Percentiles rank a stretch among this genome's conserved stretches.
phyloP scores from a whole-genome alignment of 768 basidiomycete species.

The Kwoniella botswanensis region DNA sequence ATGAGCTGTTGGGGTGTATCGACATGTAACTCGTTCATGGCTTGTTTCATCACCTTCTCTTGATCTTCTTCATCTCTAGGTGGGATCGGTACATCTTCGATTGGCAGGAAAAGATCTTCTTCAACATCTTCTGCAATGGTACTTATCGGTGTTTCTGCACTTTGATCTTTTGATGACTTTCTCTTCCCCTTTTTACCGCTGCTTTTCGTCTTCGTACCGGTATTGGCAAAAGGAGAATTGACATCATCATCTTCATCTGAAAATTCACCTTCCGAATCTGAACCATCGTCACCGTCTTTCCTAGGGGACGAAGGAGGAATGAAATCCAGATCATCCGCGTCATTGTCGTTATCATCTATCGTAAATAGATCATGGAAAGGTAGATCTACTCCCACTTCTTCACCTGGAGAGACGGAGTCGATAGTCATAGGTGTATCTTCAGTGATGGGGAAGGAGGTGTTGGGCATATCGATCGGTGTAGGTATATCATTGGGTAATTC shows the following conservation, averaged over 20 bases:
- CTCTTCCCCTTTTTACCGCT: slow-evolving; percentile 8
- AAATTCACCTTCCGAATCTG: slow-evolving; percentile 19
- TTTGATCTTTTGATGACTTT: neutral
- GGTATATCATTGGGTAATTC: slow-evolving; percentile 18
- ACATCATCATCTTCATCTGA: slow-evolving; percentile 24
- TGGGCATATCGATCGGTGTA: neutral
- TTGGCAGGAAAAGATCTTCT: slow-evolving; percentile 40
- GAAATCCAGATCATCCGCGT: slow-evolving; percentile 32
- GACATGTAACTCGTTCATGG: slow-evolving; percentile 37
- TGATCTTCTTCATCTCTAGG: slow-evolving; percentile 24
- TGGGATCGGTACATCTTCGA: slow-evolving; percentile 39
- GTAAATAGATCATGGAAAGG: slow-evolving; percentile 26
- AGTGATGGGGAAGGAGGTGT: neutral
- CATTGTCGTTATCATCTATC: slow-evolving; percentile 31
- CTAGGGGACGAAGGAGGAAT: slow-evolving; percentile 29
- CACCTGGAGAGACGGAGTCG: slow-evolving; percentile 12
- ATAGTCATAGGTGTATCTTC: slow-evolving; percentile 22
- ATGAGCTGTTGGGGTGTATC: slow-evolving; percentile 34
- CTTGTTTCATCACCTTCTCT: slow-evolving; percentile 28
- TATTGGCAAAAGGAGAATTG: neutral
- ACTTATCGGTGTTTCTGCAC: slow-evolving; percentile 7
- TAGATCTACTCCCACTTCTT: slow-evolving; percentile 13
- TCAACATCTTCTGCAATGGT: slow-evolving; percentile 29
- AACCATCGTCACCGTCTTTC: slow-evolving; percentile 7
- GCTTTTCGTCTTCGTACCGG: neutral